Conservation (phyloP, 2,329 filamentous ascomycete genomes). For the Fusarium sp. region DNA sequence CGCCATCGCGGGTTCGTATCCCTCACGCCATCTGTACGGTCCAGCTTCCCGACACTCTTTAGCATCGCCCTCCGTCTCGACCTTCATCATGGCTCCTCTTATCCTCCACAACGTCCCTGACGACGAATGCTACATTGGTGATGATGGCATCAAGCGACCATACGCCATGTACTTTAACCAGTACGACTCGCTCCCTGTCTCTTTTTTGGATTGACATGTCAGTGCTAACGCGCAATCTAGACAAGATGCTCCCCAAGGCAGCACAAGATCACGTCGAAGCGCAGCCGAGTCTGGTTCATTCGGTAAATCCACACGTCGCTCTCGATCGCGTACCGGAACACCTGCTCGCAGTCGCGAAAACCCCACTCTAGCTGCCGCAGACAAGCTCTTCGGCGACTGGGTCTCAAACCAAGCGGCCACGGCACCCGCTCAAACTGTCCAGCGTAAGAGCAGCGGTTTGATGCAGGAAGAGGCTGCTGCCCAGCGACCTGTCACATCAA, state of each 20-base stretch:
- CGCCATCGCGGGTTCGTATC: slow-evolving; percentile 12
- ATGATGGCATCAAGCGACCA: slow-evolving; percentile 75
- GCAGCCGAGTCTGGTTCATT: slow-evolving; percentile 76
- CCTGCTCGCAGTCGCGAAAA: slow-evolving; percentile 71
- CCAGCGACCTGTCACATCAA: slow-evolving; percentile 55
- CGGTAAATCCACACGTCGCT: slow-evolving; percentile 76
- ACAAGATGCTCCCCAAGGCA: slow-evolving; percentile 67
- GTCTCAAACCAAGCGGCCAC: slow-evolving; percentile 63
- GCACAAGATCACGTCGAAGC: slow-evolving; percentile 65
- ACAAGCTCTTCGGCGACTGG: slow-evolving; percentile 74
- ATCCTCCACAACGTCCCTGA: slow-evolving; percentile 79
- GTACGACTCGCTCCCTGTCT: slow-evolving; percentile 57
- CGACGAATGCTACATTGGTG: slow-evolving; percentile 76
- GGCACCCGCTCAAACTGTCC: slow-evolving; percentile 48
- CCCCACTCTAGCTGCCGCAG: slow-evolving; percentile 73
- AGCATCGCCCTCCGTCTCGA: not conserved
- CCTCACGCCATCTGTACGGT: slow-evolving; percentile 9
- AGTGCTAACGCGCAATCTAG: slow-evolving; percentile 52
- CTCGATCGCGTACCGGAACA: slow-evolving; percentile 73
- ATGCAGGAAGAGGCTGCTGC: slow-evolving; percentile 60
- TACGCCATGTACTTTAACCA: slow-evolving; percentile 78
- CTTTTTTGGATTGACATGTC: slow-evolving; percentile 9
- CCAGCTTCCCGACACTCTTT: slow-evolving; percentile 3
- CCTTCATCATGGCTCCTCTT: slow-evolving; percentile 70
- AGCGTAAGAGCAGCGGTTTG: slow-evolving; percentile 57